Evolutionary conservation across 192 early-diverging fungal species (phyloP).

Genomic region (Coemansia furcata): DNA sequence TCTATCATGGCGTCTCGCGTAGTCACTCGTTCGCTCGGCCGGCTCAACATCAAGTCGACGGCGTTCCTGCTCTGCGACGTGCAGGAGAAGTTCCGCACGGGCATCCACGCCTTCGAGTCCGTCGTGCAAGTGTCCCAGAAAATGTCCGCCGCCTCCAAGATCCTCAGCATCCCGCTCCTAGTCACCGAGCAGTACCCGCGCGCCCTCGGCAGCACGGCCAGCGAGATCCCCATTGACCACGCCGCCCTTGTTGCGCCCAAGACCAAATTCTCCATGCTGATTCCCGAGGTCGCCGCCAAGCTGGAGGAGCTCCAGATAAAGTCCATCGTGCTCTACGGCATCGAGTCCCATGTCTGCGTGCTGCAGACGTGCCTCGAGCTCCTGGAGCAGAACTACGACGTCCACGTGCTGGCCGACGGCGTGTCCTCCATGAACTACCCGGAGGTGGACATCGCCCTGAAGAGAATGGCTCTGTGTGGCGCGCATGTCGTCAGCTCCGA

Average conservation of each 20-base stretch:
- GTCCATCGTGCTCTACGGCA: slow-evolving; percentile 84
- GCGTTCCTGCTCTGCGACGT: slow-evolving; percentile 95
- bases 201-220: slow-evolving; percentile 74
- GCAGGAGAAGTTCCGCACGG: slow-evolving; percentile 74
- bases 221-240: slow-evolving; percentile 69
- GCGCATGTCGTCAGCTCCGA: slow-evolving; percentile 77
- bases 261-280: slow-evolving; percentile 88
- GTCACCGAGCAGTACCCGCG: slow-evolving; percentile 84
- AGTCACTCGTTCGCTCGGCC: slow-evolving; percentile 52
- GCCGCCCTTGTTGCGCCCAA: slow-evolving; percentile 65
- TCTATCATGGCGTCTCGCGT: slow-evolving; percentile 19
- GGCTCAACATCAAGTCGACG: slow-evolving; percentile 58
- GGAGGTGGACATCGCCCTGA: slow-evolving; percentile 81
- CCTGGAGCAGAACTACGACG: slow-evolving; percentile 69
- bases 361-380: slow-evolving; percentile 92
- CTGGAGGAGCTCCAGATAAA: slow-evolving; percentile 51
- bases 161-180: slow-evolving; percentile 78
- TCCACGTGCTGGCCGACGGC: slow-evolving; percentile 90
- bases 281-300: slow-evolving; percentile 58
- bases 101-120: slow-evolving; percentile 80
- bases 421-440: slow-evolving; percentile 82
- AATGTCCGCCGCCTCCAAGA: slow-evolving; percentile 73
- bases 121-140: slow-evolving; percentile 83
- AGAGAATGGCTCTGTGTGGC: slow-evolving; percentile 65
- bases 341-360: slow-evolving; percentile 96